Percentiles rank a stretch among this genome's conserved stretches.
phyloP scores from a whole-genome alignment of 805 yeast genomes.

The Lachancea mirantina region DNA sequence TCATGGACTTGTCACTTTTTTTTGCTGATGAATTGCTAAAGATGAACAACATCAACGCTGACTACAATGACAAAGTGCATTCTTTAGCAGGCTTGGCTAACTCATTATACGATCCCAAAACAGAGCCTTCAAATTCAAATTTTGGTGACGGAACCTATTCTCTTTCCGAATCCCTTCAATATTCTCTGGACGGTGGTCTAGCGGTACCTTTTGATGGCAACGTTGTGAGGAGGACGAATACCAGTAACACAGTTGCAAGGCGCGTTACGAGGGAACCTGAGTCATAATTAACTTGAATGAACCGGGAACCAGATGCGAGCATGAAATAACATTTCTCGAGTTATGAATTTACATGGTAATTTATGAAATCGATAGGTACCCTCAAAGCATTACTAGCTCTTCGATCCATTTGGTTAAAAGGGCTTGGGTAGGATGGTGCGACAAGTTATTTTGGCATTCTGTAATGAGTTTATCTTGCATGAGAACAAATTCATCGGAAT shows the following conservation, averaged over 20 bases:
- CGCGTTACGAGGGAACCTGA: too few species aligned
- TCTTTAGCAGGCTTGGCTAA: too few species aligned
- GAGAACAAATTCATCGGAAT: constrained; percentile 37
- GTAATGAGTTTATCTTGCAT: constrained; percentile 30
- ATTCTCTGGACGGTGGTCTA: too few species aligned
- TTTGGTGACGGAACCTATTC: too few species aligned
- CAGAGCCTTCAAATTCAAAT: too few species aligned
- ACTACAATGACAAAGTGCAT: background rate
- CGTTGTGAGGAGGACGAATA: constrained; percentile 13
- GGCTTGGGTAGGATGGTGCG: constrained; percentile 28
- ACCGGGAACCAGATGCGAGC: too few species aligned
- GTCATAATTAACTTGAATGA: too few species aligned
- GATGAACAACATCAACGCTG: constrained; percentile 9
- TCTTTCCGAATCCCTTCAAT: too few species aligned
- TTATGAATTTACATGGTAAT: background rate
- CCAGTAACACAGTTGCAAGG: constrained; percentile 19
- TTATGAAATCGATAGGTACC: background rate
- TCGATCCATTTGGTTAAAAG: constrained; percentile 30
- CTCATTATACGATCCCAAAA: too few species aligned
- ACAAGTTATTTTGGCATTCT: constrained; percentile 29
- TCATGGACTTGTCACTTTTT: constrained; percentile 42
- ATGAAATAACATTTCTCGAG: too few species aligned
- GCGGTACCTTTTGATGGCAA: too few species aligned
- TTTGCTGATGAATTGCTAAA: constrained; percentile 25
- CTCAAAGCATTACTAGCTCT: constrained; percentile 20